These are phyloP conservation scores for Ceriops zippeliana DNA, from an alignment of 345 rosid species.

Conservation along the genomic window DNA sequence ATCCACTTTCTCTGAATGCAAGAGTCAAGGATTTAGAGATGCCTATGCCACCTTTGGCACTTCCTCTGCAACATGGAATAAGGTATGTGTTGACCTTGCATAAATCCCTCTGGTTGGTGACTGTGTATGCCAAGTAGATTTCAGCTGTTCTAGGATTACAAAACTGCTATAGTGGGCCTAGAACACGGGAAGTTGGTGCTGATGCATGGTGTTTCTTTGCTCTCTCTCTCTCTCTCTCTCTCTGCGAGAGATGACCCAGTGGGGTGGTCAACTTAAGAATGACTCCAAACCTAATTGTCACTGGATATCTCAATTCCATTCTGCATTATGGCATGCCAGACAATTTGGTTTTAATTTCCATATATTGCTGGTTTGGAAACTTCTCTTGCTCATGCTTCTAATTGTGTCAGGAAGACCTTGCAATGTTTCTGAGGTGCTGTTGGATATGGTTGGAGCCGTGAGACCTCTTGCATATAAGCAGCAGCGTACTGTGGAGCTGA, in stretches of 20 bases:
- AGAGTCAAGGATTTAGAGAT: slow-evolving; percentile 62
- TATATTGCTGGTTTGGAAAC: slow-evolving; percentile 1
- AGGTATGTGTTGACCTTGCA: slow-evolving; percentile 43
- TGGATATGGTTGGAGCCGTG: slow-evolving; percentile 70
- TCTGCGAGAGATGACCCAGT: too few relatives aligned
- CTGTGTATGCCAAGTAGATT: neutral
- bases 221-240: neutral
- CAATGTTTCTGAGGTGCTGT: slow-evolving; percentile 70
- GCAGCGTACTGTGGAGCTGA: slow-evolving; percentile 63
- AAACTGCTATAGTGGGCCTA: neutral
- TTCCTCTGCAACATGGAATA: slow-evolving; percentile 57
- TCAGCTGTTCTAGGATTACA: neutral
- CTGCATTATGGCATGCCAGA: slow-evolving; percentile 3
- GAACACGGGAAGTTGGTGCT: neutral
- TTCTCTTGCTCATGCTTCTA: slow-evolving; percentile 38
- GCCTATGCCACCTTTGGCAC: slow-evolving; percentile 89
- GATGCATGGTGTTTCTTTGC: neutral
- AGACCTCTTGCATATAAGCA: slow-evolving; percentile 78
- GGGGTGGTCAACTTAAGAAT: neutral
- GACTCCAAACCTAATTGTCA: neutral
- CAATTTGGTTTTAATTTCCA: slow-evolving; percentile 4
- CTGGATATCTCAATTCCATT: neutral
- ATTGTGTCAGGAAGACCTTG: slow-evolving; percentile 92
- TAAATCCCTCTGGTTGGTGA: neutral
- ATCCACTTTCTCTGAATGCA: slow-evolving; percentile 35